Percentiles rank a stretch among this genome's conserved stretches.
Evolutionary conservation across 495 filamentous ascomycete genomes (phyloP).

Genomic region (Hyaloscypha variabilis): DNA sequence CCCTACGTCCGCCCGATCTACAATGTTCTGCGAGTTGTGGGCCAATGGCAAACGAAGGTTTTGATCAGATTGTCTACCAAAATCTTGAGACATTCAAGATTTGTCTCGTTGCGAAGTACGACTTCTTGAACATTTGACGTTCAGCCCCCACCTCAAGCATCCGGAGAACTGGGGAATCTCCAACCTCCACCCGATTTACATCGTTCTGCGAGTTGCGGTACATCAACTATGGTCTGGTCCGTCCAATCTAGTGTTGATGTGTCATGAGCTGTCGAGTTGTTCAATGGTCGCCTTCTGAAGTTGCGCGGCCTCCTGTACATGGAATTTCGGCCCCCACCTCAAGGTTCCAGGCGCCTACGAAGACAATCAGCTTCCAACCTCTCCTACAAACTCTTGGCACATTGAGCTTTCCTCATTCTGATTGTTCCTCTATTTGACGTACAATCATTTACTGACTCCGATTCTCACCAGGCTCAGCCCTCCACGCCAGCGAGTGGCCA

Average conservation of each 20-base stretch:
- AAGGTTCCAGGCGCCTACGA: neutral
- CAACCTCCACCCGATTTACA: no score
- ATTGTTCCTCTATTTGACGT: neutral
- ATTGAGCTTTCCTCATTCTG: neutral
- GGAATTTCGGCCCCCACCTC: neutral
- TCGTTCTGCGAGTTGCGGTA: no score
- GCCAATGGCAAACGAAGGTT: neutral
- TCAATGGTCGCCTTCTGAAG: neutral
- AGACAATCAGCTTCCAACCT: neutral
- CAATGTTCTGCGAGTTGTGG: neutral
- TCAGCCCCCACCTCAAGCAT: neutral
- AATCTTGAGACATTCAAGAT: neutral
- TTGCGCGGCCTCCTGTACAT: neutral
- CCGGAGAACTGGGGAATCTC: no score
- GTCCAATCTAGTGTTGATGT: no score
- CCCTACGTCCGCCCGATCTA: neutral
- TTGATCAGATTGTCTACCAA: neutral
- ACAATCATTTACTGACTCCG: conserved; percentile 10
- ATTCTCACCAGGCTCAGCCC: conserved; percentile 25
- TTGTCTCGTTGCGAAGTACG: neutral
- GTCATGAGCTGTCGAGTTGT: no score
- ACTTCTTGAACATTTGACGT: neutral
- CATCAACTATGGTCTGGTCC: no score
- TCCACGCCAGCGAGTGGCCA: conserved; percentile 27
- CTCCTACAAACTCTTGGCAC: neutral